Evolutionary conservation across 2,329 filamentous ascomycete species (phyloP).

Genomic region (Ophiocordyceps camponoti-floridani): DNA sequence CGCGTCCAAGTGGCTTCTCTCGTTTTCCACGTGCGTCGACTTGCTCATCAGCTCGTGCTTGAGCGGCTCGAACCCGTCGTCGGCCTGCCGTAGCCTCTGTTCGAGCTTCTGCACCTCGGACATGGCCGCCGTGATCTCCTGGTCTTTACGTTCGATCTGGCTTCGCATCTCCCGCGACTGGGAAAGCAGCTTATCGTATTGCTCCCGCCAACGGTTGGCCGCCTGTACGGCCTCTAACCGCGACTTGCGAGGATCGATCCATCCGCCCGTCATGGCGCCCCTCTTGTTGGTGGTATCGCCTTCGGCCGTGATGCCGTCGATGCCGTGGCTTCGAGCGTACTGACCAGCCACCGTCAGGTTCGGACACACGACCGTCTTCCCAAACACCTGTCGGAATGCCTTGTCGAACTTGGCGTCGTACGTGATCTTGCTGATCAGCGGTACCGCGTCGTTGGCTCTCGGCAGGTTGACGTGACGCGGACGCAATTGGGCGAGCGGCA

Average conservation of each 20-base stretch:
- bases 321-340: conserved; percentile 78
- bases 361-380: conserved; percentile 85
- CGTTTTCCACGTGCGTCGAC: conserved; percentile 54
- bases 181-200: conserved; percentile 49
- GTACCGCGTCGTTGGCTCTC: conserved; percentile 70
- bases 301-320: conserved; percentile 86
- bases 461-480: conserved; percentile 59
- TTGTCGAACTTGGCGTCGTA: conserved; percentile 63
- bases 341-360: conserved; percentile 75
- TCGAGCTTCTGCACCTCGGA: conserved; percentile 71
- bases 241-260: conserved; percentile 70
- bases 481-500: conserved; percentile 72
- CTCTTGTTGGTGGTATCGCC: conserved; percentile 91
- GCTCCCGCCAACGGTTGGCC: conserved; percentile 55
- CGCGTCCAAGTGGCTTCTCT: conserved; percentile 54
- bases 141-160: conserved; percentile 63
- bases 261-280: conserved; percentile 89
- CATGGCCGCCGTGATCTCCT: conserved; percentile 75
- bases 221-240: conserved; percentile 70
- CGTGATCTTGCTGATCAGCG: conserved; percentile 67
- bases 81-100: conserved; percentile 58
- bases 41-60: conserved; percentile 61
- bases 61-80: conserved; percentile 67
- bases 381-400: conserved; percentile 89
- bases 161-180: conserved; percentile 47